phyloP scores from a whole-genome alignment of 148 eudicot species.

The Salicornia ramosissima region DNA sequence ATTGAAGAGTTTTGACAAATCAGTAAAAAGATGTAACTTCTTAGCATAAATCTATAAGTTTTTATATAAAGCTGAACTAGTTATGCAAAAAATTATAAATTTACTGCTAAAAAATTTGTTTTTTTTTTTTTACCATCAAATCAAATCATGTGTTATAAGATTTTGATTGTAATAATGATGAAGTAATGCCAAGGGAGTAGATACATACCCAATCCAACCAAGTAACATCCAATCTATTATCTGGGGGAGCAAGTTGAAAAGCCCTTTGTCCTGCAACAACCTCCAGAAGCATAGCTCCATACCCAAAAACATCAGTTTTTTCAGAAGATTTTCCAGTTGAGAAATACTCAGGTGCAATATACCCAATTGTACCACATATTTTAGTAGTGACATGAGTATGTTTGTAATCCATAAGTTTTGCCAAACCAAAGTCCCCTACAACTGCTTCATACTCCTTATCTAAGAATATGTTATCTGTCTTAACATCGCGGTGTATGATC shows the following conservation, averaged over 20 bases:
- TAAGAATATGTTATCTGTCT: conserved; percentile 35
- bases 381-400: conserved; percentile 39
- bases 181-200: not conserved
- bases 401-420: conserved; percentile 35
- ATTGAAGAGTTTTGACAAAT: too few relatives aligned
- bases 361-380: conserved; percentile 37
- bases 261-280: conserved; percentile 42
- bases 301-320: conserved; percentile 42
- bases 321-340: conserved; percentile 44
- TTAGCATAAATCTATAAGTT: too few relatives aligned
- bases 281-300: conserved; percentile 43
- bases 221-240: conserved; percentile 34
- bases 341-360: conserved; percentile 40
- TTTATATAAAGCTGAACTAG: too few relatives aligned
- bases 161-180: too few relatives aligned
- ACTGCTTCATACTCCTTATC: conserved; percentile 36
- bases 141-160: too few relatives aligned
- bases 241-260: conserved; percentile 33
- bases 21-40: too few relatives aligned
- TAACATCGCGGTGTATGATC: conserved; percentile 39
- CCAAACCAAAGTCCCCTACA: conserved; percentile 38
- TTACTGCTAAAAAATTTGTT: too few relatives aligned
- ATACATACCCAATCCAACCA: conserved; percentile 40
- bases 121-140: too few relatives aligned
- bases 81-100: too few relatives aligned